phyloP scores from a whole-genome alignment of 1,284 basidiomycete genomes.

The Hymenochaete sp. region DNA sequence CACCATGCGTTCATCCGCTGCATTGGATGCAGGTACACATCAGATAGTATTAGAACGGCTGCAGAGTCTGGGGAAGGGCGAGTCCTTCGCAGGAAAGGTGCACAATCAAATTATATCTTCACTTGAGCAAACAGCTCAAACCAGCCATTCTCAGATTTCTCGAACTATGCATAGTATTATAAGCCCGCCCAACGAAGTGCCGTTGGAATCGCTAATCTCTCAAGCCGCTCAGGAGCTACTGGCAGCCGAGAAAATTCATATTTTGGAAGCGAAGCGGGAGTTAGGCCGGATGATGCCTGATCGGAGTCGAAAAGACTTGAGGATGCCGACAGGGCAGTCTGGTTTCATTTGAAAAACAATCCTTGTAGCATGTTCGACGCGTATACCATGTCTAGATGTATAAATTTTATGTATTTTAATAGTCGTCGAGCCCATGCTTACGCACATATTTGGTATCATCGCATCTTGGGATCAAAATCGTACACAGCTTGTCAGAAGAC shows the following conservation, averaged over 20 bases:
- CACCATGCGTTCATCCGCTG: conserved; percentile 44
- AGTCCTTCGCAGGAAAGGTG: conserved; percentile 43
- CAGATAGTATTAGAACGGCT: conserved; percentile 41
- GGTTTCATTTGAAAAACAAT: neutral
- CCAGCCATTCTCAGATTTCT: conserved; percentile 33
- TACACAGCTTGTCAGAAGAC: no score
- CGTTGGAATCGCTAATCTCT: conserved; percentile 37
- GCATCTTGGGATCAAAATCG: no score
- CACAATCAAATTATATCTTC: conserved; percentile 10
- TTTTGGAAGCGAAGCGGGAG: conserved; percentile 34
- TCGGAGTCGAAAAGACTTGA: conserved; percentile 20
- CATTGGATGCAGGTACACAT: conserved; percentile 44
- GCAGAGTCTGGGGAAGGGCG: conserved; percentile 36
- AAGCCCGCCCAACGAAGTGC: conserved; percentile 39
- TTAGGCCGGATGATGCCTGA: conserved; percentile 19
- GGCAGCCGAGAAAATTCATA: conserved; percentile 54
- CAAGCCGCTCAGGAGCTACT: conserved; percentile 50
- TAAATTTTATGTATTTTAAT: no score
- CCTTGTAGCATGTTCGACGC: neutral
- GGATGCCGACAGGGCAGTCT: conserved; percentile 9
- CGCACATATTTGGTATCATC: no score
- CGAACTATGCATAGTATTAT: conserved; percentile 42
- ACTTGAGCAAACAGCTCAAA: neutral
- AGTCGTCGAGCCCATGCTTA: no score
- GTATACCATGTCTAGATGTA: neutral